Evolutionary conservation across 352 stramenopile genomes (phyloP), one percentile per base, ranked within the genome.

Genomic region (Globisporangium heterothallicum): DNA sequence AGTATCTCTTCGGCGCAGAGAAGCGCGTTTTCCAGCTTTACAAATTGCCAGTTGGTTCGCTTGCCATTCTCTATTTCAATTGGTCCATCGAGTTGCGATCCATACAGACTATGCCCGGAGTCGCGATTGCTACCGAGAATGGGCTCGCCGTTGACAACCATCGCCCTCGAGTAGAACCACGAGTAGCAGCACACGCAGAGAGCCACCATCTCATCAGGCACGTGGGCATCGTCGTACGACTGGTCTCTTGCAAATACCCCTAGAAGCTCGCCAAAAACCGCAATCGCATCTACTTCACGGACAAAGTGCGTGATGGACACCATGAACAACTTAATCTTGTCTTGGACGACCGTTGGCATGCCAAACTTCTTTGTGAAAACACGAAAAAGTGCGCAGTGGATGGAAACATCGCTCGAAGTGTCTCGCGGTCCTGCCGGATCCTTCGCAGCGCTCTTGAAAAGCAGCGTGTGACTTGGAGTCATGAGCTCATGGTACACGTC

Each of bases 1-100:
- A 88, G 50, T 4, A 86, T 73, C n/a, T 90, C 76, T 49, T 88
- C 76, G 6, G 74, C 72, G 51, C 79, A 90, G 4, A 81, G 61
- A 1, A 84, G 49, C 12, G 74, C 76, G 22, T 81, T 71, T 9
- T 68, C 53, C 9, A 90, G 51, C 4, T 53, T 57, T 7, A 81
- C 68, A 50, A 85, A 90, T 47, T 87, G 74, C 76, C 76, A 90
- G 55, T 79, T 61, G 3, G 56, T 80, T 19, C 57, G 53, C 44
- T 60, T 55, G 6, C 47, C 54, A 24, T 49, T 59, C 19, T 59
- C 53, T 3, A 59, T 54, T 5, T 58, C 59, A 10, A 41, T 19
- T 14, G 41, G 1, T 0, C 29, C 35, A 22, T 49, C 36, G 16
- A 25, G 12, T 38, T 38, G 32, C 10, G n/a, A 38, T 12, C 32